Evolutionary conservation across 2,329 filamentous ascomycete species (phyloP), one percentile per base, ranked within the genome.

Genomic region (Hyphodiscus sp.): DNA sequence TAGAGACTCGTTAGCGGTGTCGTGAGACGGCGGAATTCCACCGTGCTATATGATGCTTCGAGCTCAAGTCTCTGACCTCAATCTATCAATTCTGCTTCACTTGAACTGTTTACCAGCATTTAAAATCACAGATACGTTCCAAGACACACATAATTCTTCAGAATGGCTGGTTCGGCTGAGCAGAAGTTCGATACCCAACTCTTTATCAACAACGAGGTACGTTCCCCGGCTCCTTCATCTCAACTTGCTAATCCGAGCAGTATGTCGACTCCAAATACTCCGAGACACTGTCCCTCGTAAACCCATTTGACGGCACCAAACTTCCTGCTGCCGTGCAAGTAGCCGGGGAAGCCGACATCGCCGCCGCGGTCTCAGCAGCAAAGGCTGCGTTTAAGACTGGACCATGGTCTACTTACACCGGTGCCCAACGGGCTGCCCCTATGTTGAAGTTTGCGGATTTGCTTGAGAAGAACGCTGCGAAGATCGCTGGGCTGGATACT

Each of bases 201-300:
- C 50, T 76, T 77, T 60, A 78, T 79, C 65, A 76, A 79, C 61
- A 75, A 76, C 60, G 68, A 75, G 67, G 74, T 75, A 46, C 26
- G 41, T 53, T 16, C 26, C 18, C 41, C 30, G 10, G 41, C 33
- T 42, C 20, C 3, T 2, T 60, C 68, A 73, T 51, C 65, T 72
- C 49, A 71, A 72, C 48, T 71, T 70, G 4, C 26, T 20, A 20
- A 18, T 29, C 8, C 11, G 20, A 44, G 4, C 33, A 56, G 55
- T 61, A 41, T 38, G 53, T 56, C 20, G 41, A 54, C 15, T 42
- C 55, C 26, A 56, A 53, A 41, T 53, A 45, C 29, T 41, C 42
- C 15, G 47, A 57, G 33, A 57, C 44, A 16, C 29, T 61, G 3
- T 45, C 50, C 2, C 23, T 59, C n/a, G 20, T 26, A 30, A 78